Evolutionary conservation across 2,329 filamentous ascomycete genomes (phyloP), one percentile per base, ranked within the genome.

Genomic region (Myriosclerotinia scirpicola): DNA sequence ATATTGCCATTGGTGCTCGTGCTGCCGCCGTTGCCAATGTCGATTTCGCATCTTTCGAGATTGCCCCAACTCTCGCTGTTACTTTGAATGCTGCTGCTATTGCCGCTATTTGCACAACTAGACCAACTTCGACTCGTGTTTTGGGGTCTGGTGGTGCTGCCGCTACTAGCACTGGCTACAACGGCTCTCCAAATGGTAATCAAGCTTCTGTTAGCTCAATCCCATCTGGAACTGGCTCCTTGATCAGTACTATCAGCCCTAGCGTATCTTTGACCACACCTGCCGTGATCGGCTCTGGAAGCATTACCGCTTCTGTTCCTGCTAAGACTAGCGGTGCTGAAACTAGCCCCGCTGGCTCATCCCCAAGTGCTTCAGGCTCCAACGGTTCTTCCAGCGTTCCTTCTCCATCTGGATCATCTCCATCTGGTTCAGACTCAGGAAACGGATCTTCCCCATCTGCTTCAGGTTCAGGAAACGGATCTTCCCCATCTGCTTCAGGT

Each of bases 1-100:
- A 71, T 68, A 65, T 71, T 20, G 69, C 69, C 56, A 66, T 72
- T 58, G 72, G 70, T 54, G 70, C 71, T 22, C 71, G 65, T 58
- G 72, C 71, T 20, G 64, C 67, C 53, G 68, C 63, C 14, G 70
- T 72, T 40, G 67, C 50, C 20, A 67, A 65, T 6, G 60, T 74
- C 38, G 67, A 73, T 53, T 74, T 71, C 54, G 62, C 60, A 17
- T 65, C 58, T 3, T 69, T 72, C 54, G 66, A 67, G 12, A 54
- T 67, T 36, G 58, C 53, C n/a, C 71, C 71, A 20, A 38, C 56
- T 22, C 67, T 69, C 2, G 63, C 65, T 12, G 52, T 71, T 6
- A 70, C 66, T 14, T 69, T 71, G n/a, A 59, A 71, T 17, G 61
- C 67, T 38, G 53, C 56, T 30, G 30, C 52, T 38, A 53, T 60